Percentiles rank a stretch among this genome's conserved stretches.
These are phyloP conservation scores for Fusarium sp. DNA, from an alignment of 2,329 filamentous ascomycete species.

Conservation along the genomic window DNA sequence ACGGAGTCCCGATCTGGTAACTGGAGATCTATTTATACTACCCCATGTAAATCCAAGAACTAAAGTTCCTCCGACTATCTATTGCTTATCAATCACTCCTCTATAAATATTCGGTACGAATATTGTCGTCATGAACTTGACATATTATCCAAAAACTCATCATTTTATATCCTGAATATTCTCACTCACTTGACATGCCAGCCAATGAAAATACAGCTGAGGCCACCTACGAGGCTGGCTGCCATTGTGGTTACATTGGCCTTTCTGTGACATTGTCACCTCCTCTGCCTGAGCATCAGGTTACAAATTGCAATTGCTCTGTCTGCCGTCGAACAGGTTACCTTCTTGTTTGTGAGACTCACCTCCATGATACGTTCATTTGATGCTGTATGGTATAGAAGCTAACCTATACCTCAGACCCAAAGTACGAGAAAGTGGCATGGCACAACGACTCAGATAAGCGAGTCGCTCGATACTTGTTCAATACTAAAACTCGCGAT, in stretches of 20 bases:
- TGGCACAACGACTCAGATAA: conserved; percentile 57
- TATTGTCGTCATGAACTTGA: not conserved
- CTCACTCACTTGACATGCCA: conserved; percentile 18
- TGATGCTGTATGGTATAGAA: not conserved
- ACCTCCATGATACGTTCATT: rapidly evolving
- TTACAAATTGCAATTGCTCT: conserved; percentile 66
- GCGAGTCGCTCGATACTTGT: conserved; percentile 48
- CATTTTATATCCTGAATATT: not conserved
- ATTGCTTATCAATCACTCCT: not conserved
- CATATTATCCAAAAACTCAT: not conserved
- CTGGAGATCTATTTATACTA: conserved; percentile 14
- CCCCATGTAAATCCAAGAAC: not conserved
- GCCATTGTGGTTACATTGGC: conserved; percentile 65
- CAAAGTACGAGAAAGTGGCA: conserved; percentile 53
- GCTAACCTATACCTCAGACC: conserved; percentile 49
- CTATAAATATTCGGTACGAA: not conserved
- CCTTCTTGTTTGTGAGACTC: conserved; percentile 58
- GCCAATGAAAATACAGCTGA: conserved; percentile 39
- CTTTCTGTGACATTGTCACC: conserved; percentile 62
- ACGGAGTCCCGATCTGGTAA: conserved; percentile 30
- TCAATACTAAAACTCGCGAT: conserved; percentile 61
- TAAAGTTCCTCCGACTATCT: conserved; percentile 3
- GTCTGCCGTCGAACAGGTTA: conserved; percentile 65
- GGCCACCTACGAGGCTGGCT: conserved; percentile 61
- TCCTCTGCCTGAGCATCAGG: conserved; percentile 58